A percentile compares a stretch with the other conserved stretches of the same genome.
Evolutionary conservation across 805 yeast genomes (phyloP).

Genomic region (Lipomyces chichibuensis): DNA sequence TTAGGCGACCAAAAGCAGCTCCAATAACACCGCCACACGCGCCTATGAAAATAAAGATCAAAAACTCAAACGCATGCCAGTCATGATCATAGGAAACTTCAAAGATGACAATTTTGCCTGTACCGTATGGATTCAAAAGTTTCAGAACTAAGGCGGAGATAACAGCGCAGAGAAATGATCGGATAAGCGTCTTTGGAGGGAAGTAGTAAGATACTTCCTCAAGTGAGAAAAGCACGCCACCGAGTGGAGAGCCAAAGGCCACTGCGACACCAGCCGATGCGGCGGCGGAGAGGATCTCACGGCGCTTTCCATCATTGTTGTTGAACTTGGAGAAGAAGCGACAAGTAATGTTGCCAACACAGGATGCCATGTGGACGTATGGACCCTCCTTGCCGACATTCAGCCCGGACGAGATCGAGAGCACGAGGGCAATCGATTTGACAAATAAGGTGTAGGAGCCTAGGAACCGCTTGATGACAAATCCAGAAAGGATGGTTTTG

Average conservation of each 20-base stretch:
- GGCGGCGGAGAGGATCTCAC: conserved; percentile 59
- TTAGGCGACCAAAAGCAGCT: conserved; percentile 53
- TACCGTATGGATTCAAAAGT: conserved; percentile 60
- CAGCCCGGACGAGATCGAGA: conserved; percentile 62
- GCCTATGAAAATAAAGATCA: conserved; percentile 54
- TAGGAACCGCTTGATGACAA: conserved; percentile 56
- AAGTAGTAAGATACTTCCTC: conserved; percentile 62
- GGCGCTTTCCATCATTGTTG: conserved; percentile 54
- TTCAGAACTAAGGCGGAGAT: conserved; percentile 56
- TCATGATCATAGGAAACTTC: conserved; percentile 56
- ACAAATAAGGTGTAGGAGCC: conserved; percentile 56
- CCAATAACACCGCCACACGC: conserved; percentile 59
- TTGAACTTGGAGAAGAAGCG: conserved; percentile 53
- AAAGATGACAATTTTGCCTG: conserved; percentile 61
- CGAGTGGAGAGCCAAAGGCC: conserved; percentile 64
- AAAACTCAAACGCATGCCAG: conserved; percentile 56
- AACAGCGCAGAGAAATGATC: conserved; percentile 60
- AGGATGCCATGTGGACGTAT: conserved; percentile 61
- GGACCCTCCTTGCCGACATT: conserved; percentile 66
- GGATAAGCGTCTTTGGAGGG: conserved; percentile 58
- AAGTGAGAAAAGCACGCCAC: conserved; percentile 59
- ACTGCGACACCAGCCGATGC: conserved; percentile 64
- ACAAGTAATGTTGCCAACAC: conserved; percentile 59
- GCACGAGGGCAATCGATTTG: conserved; percentile 53
- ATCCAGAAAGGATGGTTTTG: conserved; percentile 61